These are phyloP conservation scores for Pelargonium cotyledonis DNA, from an alignment of 441 rosid genomes.

Conservation along the genomic window DNA sequence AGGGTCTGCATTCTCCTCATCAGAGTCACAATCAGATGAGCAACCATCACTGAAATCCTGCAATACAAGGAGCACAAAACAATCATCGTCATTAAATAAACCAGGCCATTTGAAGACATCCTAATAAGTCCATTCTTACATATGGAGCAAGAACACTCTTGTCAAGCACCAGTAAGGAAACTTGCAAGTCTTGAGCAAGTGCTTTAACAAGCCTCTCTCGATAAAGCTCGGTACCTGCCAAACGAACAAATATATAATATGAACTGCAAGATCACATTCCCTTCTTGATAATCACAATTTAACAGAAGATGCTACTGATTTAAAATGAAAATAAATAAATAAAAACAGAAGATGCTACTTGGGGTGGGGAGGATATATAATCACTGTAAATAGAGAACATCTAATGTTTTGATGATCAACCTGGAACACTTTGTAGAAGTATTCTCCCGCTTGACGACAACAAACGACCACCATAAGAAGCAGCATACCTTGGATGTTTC, in stretches of 20 bases:
- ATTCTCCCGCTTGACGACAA: slow-evolving; percentile 82
- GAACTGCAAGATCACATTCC: slow-evolving; percentile 14
- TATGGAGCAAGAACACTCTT: slow-evolving; percentile 86
- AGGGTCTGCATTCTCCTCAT: slow-evolving; percentile 52
- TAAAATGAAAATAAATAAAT: too few species aligned
- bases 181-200: slow-evolving; percentile 75
- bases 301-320: not conserved
- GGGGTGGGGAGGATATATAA: not conserved
- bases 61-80: slow-evolving; percentile 22
- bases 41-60: slow-evolving; percentile 78
- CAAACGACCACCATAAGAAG: slow-evolving; percentile 67
- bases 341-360: not conserved
- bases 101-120: slow-evolving; percentile 7
- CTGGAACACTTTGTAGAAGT: slow-evolving; percentile 90
- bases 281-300: not conserved
- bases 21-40: slow-evolving; percentile 59
- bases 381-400: slow-evolving; percentile 7
- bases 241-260: slow-evolving; percentile 20
- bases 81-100: slow-evolving; percentile 17
- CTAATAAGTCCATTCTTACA: slow-evolving; percentile 48
- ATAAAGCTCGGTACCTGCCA: slow-evolving; percentile 83
- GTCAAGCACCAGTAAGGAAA: slow-evolving; percentile 83
- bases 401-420: slow-evolving; percentile 26
- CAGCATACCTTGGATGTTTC: slow-evolving; percentile 46
- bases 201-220: slow-evolving; percentile 90